phyloP scores from a whole-genome alignment of 768 basidiomycete genomes.

The Serendipita vermifera region DNA sequence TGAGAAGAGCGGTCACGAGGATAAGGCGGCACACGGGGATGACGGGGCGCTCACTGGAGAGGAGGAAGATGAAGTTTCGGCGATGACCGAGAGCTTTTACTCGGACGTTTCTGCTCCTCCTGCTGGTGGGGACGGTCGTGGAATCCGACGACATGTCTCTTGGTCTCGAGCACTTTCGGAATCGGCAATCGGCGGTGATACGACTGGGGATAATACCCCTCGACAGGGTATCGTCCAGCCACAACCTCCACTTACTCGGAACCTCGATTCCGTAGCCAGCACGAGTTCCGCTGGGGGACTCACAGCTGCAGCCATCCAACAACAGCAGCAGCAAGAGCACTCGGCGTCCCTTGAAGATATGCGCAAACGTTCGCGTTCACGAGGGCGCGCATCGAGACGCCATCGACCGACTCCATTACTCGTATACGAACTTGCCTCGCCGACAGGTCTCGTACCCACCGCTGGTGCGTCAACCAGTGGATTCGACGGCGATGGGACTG shows the following conservation, averaged over 20 bases:
- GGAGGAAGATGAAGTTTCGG: conserved; percentile 37
- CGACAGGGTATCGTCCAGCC: no score
- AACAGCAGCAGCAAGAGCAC: no score
- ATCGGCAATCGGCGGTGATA: no score
- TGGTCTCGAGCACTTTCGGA: conserved; percentile 35
- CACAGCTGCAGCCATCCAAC: background rate
- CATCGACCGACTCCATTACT: background rate
- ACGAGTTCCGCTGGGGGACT: background rate
- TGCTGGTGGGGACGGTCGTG: conserved; percentile 28
- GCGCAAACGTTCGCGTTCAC: background rate
- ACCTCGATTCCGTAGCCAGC: no score
- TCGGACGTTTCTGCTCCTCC: conserved; percentile 37
- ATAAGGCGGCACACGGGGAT: conserved; percentile 28
- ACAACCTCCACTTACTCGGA: no score
- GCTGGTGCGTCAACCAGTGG: no score
- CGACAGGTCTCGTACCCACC: no score
- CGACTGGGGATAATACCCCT: no score
- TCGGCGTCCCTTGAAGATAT: no score
- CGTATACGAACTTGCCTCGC: background rate
- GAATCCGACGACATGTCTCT: conserved; percentile 41
- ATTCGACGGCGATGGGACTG: no score
- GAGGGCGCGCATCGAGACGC: background rate
- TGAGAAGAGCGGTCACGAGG: background rate
- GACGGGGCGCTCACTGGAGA: conserved; percentile 28
- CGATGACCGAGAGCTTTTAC: conserved; percentile 61